Evolutionary conservation across 768 basidiomycete genomes (phyloP), one percentile per base, ranked within the genome.

Genomic region (Ramaria sp.): DNA sequence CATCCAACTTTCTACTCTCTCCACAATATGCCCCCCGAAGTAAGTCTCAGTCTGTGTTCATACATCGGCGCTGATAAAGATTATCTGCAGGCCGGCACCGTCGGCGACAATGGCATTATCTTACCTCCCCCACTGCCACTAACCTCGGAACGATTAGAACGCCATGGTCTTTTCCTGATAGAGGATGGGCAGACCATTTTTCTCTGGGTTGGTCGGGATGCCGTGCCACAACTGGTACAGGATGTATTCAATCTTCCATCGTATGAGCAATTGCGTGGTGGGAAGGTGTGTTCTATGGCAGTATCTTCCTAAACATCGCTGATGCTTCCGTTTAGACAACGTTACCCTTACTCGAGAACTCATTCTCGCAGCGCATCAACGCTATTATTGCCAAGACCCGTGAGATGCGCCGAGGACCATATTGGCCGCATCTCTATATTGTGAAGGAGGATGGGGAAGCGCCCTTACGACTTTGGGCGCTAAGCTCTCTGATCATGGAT

Each of bases 371-470:
- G 66, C 87, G 96, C 9, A 79, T 99, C 63, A 95, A 92, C 64
- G 91, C 91, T 1, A 81, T 99, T 64, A 73, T 99, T 58, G 88
- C 91, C 71, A 98, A 98, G 75, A 91, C 86, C 15, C 81, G 96
- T 17, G 96, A 98, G 72, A 81, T 91, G 78, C 86, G 96, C 50
- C 79, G 92, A 41, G 93, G 94, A 13, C 83, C 86, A 4, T 98
- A 97, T 69, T 86, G 88, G 66, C 91, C 91, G 7, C 92, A 97
- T 68, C 73, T 99, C 7, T 99, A 97, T 65, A 76, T 97, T 53
- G 93, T 98, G 65, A 99, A 98, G 72, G 93, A 97, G 68, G 96
- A 99, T 63, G 95, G 93, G 59, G 96, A 99, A 70, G 89, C 92
- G 6, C 86, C 93, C 46, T 75, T 99, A 65, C 78, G 94, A 59